These are phyloP conservation scores for Rhododendron henanense DNA, from an alignment of 148 eudicot genomes.

Conservation along the genomic window DNA sequence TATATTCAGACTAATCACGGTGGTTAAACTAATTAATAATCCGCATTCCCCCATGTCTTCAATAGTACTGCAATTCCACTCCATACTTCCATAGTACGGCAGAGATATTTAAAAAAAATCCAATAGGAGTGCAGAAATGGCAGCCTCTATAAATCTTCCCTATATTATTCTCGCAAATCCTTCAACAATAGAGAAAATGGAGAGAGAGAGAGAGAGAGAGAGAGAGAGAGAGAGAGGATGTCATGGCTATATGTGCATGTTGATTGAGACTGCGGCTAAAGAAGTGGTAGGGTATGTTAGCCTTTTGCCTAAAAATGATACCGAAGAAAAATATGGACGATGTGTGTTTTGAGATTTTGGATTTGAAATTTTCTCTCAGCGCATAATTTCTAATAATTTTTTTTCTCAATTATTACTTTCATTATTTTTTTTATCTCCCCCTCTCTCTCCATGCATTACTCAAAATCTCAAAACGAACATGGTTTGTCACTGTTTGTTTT, in stretches of 20 bases:
- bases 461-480: too few relatives aligned
- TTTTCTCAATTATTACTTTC: too few relatives aligned
- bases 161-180: not conserved
- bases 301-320: not conserved
- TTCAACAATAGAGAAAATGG: not conserved
- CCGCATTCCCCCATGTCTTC: not conserved
- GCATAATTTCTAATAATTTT: too few relatives aligned
- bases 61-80: not conserved
- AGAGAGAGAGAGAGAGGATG: not conserved
- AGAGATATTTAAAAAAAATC: not conserved
- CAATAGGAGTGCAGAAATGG: not conserved
- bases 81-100: not conserved
- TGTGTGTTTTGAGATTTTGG: too few relatives aligned
- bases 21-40: not conserved
- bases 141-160: not conserved
- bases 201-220: not conserved
- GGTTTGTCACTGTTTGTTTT: too few relatives aligned
- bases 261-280: not conserved
- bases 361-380: too few relatives aligned
- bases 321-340: not conserved
- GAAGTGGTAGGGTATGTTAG: not conserved
- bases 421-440: too few relatives aligned
- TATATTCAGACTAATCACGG: not conserved
- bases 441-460: too few relatives aligned
- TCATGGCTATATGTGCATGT: not conserved